Evolutionary conservation across 2,329 filamentous ascomycete genomes (phyloP), one percentile per base, ranked within the genome.

Genomic region (Penicillium freii): DNA sequence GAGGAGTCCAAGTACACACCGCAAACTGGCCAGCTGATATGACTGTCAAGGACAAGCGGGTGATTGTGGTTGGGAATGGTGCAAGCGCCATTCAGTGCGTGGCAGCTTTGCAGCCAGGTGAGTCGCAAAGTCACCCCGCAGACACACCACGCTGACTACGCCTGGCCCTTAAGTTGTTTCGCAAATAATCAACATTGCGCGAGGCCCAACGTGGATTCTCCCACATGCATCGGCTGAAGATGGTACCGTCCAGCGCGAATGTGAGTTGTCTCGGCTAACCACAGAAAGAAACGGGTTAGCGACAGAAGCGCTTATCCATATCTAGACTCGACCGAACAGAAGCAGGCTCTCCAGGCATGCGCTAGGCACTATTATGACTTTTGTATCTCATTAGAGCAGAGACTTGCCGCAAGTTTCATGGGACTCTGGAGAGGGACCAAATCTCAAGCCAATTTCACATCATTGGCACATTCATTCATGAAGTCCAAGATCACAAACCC

Each of bases 1-100:
- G 66, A 49, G 73, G 73, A 3, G 47, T 58, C 7, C 56, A 73
- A 13, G 69, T 74, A 38, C 73, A 76, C 44, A 72, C 72, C 4
- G 72, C 73, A 8, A 62, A 66, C 36, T 77, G 75, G 75, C 49
- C 44, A 9, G 29, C 33, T 25, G 43, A 56, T 3, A 36, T 36
- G 13, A 15, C 31, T 25, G 34, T 27, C 11, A 45, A 39, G 5
- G 53, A 43, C 10, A 59, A 56, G 42, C 36, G 43, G 4, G 43
- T 59, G 9, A 39, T 47, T 23, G 57, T 59, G 8, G 52, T 59
- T 29, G 57, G 57, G 6, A 56, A 56, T 39, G 57, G 57, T 31
- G 46, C 54, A 25, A 51, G 46, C 15, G 54, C 54, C 8, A 29
- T 56, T 31, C 54, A 57, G 13, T 57, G 54, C 17, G 48, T 51